These are phyloP conservation scores for Skeletonema grethae DNA, from an alignment of 108 stramenopile genomes.

Conservation along the genomic window DNA sequence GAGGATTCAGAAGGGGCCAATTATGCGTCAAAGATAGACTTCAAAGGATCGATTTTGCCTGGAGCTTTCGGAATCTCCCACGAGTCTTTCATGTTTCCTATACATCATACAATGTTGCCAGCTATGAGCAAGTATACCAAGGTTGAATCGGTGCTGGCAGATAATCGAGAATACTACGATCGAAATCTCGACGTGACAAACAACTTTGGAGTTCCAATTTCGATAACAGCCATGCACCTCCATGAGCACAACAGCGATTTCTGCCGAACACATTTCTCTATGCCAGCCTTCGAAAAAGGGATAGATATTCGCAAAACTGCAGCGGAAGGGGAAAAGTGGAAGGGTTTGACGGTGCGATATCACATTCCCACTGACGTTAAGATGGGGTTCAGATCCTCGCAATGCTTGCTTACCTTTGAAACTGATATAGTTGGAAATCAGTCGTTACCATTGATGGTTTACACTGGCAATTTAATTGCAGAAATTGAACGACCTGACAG, in stretches of 20 bases:
- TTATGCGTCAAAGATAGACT: slow-evolving; percentile 29
- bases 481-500: slow-evolving; percentile 29
- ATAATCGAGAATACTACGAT: slow-evolving; percentile 34
- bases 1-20: slow-evolving; percentile 7
- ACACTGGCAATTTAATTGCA: slow-evolving; percentile 35
- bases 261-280: slow-evolving; percentile 28
- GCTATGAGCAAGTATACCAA: background rate
- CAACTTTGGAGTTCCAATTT: slow-evolving; percentile 44
- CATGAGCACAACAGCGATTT: slow-evolving; percentile 13
- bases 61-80: slow-evolving; percentile 33
- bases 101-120: slow-evolving; percentile 22
- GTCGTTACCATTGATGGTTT: slow-evolving; percentile 38
- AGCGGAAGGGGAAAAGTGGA: slow-evolving; percentile 21
- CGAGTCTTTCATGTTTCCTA: slow-evolving; percentile 42
- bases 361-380: slow-evolving; percentile 13
- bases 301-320: slow-evolving; percentile 15
- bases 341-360: slow-evolving; percentile 31
- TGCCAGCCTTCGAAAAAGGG: slow-evolving; percentile 9
- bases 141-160: slow-evolving; percentile 1
- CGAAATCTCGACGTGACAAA: slow-evolving; percentile 30
- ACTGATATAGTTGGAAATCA: slow-evolving; percentile 45
- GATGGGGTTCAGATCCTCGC: background rate
- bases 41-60: slow-evolving; percentile 32
- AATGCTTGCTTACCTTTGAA: slow-evolving; percentile 32
- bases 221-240: slow-evolving; percentile 20